phyloP scores from a whole-genome alignment of 306 rosid genomes.

The Acacia acuminata region DNA sequence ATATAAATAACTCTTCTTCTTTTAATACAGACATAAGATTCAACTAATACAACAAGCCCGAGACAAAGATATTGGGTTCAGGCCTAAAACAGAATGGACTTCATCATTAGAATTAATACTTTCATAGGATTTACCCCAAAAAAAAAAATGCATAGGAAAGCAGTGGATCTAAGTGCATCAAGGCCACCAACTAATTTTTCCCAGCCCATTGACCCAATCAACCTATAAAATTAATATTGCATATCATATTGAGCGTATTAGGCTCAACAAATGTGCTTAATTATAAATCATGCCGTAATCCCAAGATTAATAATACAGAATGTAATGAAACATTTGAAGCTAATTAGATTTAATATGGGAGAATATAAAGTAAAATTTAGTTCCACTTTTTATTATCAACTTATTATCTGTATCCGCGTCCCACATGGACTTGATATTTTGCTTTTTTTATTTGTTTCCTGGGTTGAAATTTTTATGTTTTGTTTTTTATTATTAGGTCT shows the following conservation, averaged over 20 bases:
- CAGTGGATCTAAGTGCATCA: background rate
- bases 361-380: background rate
- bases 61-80: background rate
- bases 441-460: background rate
- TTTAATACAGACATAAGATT: too few relatives aligned
- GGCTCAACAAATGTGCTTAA: background rate
- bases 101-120: background rate
- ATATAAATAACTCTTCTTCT: too few relatives aligned
- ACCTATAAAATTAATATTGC: background rate
- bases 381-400: background rate
- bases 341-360: background rate
- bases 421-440: background rate
- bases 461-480: background rate
- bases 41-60: background rate
- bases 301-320: background rate
- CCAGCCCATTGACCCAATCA: background rate
- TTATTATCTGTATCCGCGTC: background rate
- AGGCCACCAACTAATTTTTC: background rate
- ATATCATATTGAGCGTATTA: background rate
- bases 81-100: background rate
- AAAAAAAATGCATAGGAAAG: background rate
- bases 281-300: background rate
- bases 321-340: background rate
- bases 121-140: too few relatives aligned
- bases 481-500: background rate